Evolutionary conservation across 129 eudicot genomes (phyloP).

Genomic region (Lonicera japonica): DNA sequence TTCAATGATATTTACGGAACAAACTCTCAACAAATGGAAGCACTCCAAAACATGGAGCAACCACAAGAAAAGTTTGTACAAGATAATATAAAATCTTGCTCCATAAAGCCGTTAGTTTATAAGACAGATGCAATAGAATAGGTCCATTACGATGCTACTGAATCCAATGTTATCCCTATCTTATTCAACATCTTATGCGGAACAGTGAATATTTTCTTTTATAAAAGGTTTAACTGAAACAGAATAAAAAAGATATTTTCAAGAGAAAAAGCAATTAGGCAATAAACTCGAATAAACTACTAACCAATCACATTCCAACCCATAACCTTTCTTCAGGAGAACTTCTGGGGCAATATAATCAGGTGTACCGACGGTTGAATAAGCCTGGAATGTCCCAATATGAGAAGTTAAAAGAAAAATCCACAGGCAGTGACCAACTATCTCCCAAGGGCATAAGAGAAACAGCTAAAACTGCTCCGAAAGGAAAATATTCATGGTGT

Average conservation of each 20-base stretch:
- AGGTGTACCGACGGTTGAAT: slow-evolving; percentile 94
- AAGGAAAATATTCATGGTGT: neutral
- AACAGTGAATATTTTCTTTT: too few species aligned
- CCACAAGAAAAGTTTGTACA: neutral
- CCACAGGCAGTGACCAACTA: slow-evolving; percentile 3
- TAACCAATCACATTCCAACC: slow-evolving; percentile 91
- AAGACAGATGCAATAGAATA: neutral
- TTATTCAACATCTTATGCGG: neutral
- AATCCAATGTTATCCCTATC: neutral
- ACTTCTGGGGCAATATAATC: slow-evolving; percentile 98
- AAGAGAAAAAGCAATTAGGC: too few species aligned
- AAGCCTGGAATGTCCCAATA: slow-evolving; percentile 57
- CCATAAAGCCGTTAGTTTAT: neutral
- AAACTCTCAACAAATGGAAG: neutral
- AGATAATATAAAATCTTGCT: neutral
- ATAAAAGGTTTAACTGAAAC: neutral
- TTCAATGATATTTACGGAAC: neutral
- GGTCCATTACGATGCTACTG: neutral
- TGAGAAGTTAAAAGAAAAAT: slow-evolving; percentile 9
- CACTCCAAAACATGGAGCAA: neutral
- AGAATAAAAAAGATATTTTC: neutral
- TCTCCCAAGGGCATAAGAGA: slow-evolving; percentile 1
- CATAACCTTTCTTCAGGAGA: slow-evolving; percentile 83
- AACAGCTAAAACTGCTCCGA: neutral
- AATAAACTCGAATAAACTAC: slow-evolving; percentile 9